Evolutionary conservation across 768 basidiomycete species (phyloP).

Genomic region (Phaeotremella skinneri): DNA sequence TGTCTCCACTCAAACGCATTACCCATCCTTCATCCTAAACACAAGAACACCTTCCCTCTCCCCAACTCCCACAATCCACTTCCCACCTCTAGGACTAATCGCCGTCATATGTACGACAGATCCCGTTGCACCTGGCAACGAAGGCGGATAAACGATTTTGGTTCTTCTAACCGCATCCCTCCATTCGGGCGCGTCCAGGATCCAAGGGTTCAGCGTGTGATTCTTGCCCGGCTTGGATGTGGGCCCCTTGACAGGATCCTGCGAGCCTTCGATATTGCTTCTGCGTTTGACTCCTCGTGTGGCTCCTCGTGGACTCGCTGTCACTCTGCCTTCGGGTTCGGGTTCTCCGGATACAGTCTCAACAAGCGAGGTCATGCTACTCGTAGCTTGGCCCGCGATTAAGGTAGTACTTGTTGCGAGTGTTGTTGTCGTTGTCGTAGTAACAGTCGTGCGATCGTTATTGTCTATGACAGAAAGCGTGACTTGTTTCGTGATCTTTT

Average conservation of each 20-base stretch:
- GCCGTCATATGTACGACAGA: conserved; percentile 1
- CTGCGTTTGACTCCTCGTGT: too few species aligned
- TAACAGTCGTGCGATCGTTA: background rate
- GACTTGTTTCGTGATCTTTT: background rate
- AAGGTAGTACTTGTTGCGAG: background rate
- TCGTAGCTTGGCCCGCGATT: too few species aligned
- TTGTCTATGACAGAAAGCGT: background rate
- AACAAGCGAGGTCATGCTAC: too few species aligned
- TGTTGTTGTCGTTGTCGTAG: background rate
- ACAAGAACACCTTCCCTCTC: conserved; percentile 13
- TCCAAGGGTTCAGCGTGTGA: background rate
- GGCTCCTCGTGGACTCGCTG: too few species aligned
- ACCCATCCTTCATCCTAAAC: conserved; percentile 7
- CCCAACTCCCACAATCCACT: conserved; percentile 26
- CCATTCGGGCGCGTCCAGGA: background rate
- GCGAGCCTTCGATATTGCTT: too few species aligned
- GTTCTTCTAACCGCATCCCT: background rate
- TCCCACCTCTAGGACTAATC: conserved; percentile 23
- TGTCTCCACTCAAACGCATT: too few species aligned
- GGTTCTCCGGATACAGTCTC: too few species aligned
- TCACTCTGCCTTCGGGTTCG: too few species aligned
- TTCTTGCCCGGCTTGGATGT: too few species aligned
- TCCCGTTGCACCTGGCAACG: background rate
- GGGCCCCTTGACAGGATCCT: too few species aligned
- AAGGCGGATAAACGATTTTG: background rate